Evolutionary conservation across 1,284 basidiomycete species (phyloP).

Genomic region (Sanghuangporus sanghuang): DNA sequence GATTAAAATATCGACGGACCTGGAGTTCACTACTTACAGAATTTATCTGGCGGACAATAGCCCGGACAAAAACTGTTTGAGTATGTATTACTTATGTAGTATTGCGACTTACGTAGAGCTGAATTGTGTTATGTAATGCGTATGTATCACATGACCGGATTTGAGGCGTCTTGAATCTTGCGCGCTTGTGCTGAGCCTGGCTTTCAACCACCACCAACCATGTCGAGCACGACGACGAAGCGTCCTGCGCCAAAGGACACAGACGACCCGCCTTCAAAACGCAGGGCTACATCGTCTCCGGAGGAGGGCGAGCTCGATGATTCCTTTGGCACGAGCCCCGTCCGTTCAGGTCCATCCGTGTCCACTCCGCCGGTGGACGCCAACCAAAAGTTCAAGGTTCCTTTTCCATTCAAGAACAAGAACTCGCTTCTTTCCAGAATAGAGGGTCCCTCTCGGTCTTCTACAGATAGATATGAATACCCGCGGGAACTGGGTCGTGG

Average conservation of each 20-base stretch:
- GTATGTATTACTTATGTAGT: background rate
- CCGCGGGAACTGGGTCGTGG: slow-evolving; percentile 21
- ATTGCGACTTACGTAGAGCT: background rate
- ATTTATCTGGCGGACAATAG: background rate
- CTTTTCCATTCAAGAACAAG: slow-evolving; percentile 73
- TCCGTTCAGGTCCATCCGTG: slow-evolving; percentile 18
- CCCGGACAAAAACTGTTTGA: no score
- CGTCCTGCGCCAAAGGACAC: slow-evolving; percentile 16
- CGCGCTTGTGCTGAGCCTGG: no score
- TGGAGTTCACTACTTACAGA: background rate
- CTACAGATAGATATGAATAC: slow-evolving; percentile 19
- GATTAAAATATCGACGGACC: background rate
- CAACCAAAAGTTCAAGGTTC: slow-evolving; percentile 40
- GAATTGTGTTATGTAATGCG: no score
- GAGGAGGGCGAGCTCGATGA: slow-evolving; percentile 76
- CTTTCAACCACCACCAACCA: background rate
- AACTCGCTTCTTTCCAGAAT: slow-evolving; percentile 14
- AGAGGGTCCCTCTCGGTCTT: background rate
- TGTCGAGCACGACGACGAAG: slow-evolving; percentile 5
- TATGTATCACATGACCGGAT: no score
- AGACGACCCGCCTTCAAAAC: slow-evolving; percentile 46
- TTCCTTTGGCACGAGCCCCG: slow-evolving; percentile 24
- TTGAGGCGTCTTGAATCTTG: no score
- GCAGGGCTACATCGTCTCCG: slow-evolving; percentile 54
- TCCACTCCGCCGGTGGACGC: slow-evolving; percentile 20